Evolutionary conservation across 1,284 basidiomycete genomes (phyloP), one percentile per base, ranked within the genome.

Genomic region (Taiwanofungus camphoratus): DNA sequence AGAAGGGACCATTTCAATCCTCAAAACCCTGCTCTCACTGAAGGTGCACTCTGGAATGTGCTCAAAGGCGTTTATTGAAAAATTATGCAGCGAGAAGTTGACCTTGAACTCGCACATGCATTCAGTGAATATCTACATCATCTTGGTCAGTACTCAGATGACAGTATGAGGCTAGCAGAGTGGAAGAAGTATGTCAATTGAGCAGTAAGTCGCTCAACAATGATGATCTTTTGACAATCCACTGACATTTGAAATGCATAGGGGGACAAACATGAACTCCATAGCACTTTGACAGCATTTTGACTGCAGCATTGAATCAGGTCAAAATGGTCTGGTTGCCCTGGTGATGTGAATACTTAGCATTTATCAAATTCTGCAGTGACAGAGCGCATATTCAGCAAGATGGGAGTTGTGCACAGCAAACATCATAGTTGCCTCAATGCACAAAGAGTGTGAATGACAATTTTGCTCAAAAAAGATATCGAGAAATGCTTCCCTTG

Each of bases 291-390:
- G 49, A 45, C 21, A 37, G 5, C 23, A 15, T 2, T 35, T 33
- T 18, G n/a, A 44, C 7, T 9, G 15, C 3, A 33, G 24, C 8
- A 6, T 16, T 18, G 9, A 32, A 29, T 29, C n/a, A n/a, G 49
- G 52, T 4, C 36, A 42, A 5, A 46, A 58, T 20, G 43, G 42
- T 2, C 44, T 58, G 9, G 41, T 50, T 7, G 44, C 39, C 12
- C 44, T 60, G 5, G 56, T 55, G 1, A 49, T 53, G 26, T 45
- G 42, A 1, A 22, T 59, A 6, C 43, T 58, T 6, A 52, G 48
- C 32, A 44, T 58, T 27, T 59, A 21, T 45, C 49, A 9, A 60
- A 59, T 31, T 54, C 56, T 1, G 53, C 53, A 13, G 52, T 46
- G 3, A 50, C 44, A 11, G 53, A 59, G 27, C 49, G 51, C 6